Percentiles rank a stretch among this genome's conserved stretches.
phyloP scores from a whole-genome alignment of 148 eudicot species.

The Vaccinium darrowii region DNA sequence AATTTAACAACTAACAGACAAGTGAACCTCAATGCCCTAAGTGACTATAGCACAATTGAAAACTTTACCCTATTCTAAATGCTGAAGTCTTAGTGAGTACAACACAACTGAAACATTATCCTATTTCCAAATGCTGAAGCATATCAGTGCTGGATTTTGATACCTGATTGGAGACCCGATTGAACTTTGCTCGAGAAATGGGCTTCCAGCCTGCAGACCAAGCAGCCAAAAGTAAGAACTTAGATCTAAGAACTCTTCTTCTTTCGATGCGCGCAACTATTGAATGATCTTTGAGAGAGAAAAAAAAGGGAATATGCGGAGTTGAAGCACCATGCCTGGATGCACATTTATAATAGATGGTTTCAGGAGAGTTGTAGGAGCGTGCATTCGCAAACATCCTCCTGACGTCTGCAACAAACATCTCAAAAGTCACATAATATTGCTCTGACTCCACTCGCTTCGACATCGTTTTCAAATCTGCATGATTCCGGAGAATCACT shows the following conservation, averaged over 20 bases:
- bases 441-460: slow-evolving; percentile 91
- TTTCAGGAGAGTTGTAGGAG: slow-evolving; percentile 87
- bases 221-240: slow-evolving; percentile 15
- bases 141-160: slow-evolving; percentile 37
- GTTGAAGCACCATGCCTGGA: slow-evolving; percentile 53
- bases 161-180: slow-evolving; percentile 46
- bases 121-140: not conserved
- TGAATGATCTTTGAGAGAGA: not conserved
- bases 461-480: slow-evolving; percentile 88
- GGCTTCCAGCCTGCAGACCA: slow-evolving; percentile 59
- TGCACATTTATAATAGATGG: slow-evolving; percentile 87
- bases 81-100: not conserved
- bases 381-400: slow-evolving; percentile 96
- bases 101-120: not conserved
- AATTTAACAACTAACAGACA: not conserved
- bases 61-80: not conserved
- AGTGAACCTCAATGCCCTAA: not conserved
- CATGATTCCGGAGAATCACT: not conserved
- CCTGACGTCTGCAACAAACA: slow-evolving; percentile 81
- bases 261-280: too few species aligned
- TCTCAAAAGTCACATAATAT: slow-evolving; percentile 85
- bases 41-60: not conserved
- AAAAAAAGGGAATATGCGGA: not conserved
- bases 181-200: slow-evolving; percentile 61
- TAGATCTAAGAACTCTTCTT: too few species aligned